phyloP scores from a whole-genome alignment of 2,329 filamentous ascomycete genomes.

The Aspergillus ochraceoroseus region DNA sequence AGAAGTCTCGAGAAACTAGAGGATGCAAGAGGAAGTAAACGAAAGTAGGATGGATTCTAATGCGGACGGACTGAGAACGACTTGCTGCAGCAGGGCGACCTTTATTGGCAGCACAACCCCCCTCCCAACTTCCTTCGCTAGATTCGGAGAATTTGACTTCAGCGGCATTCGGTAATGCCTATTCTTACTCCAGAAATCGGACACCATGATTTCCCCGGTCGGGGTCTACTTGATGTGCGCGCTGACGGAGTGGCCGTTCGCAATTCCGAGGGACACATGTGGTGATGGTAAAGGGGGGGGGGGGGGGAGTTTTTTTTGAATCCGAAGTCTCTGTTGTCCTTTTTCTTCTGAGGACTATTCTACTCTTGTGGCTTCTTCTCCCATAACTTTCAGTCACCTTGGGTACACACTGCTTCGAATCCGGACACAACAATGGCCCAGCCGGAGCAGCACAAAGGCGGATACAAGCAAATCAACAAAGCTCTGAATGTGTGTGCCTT shows the following conservation, averaged over 20 bases:
- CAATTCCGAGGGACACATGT: conserved; percentile 10
- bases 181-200: conserved; percentile 8
- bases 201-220: conserved; percentile 4
- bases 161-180: conserved; percentile 8
- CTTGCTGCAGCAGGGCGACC: conserved; percentile 2
- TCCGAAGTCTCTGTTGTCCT: background rate
- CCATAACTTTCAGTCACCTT: background rate
- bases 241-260: conserved; percentile 1
- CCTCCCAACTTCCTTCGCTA: conserved; percentile 3
- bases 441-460: conserved; percentile 9
- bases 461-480: conserved; percentile 44
- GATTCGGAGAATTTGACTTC: conserved; percentile 4
- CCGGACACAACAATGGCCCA: conserved; percentile 5
- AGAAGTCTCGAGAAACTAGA: background rate
- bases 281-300: too few species aligned
- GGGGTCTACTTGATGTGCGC: conserved; percentile 3
- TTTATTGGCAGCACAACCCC: conserved; percentile 4
- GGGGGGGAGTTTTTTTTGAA: background rate
- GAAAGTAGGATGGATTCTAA: background rate
- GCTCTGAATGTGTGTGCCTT: conserved; percentile 46
- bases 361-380: background rate
- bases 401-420: background rate
- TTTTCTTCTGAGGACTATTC: background rate
- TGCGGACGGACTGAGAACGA: background rate
- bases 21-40: background rate